Conservation (phyloP, 2,329 filamentous ascomycete genomes). For the Fusarium caatingaense region DNA sequence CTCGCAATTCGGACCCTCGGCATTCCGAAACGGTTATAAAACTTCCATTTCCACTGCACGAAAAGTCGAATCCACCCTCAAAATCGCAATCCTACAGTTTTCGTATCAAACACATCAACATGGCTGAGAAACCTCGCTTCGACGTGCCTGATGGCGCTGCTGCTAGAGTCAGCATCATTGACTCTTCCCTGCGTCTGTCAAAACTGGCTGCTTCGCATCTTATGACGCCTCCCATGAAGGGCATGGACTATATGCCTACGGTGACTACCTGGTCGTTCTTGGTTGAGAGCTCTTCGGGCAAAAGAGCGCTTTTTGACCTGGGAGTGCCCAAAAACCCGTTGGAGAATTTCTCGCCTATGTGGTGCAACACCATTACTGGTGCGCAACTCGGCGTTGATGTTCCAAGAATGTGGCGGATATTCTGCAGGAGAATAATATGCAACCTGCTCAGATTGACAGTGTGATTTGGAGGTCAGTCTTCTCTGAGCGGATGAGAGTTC, state of each 20-base stretch:
- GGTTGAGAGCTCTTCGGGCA: conserved; percentile 9
- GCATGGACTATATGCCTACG: background rate
- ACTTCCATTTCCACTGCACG: accelerated
- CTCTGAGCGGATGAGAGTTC: accelerated
- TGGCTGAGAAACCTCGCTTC: conserved; percentile 8
- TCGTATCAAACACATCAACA: background rate
- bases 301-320: conserved; percentile 24
- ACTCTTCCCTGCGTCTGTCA: conserved; percentile 9
- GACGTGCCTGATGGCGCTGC: conserved; percentile 2
- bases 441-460: conserved; percentile 3
- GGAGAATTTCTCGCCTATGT: conserved; percentile 1
- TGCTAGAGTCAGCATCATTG: conserved; percentile 25
- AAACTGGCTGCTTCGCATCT: background rate
- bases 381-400: background rate
- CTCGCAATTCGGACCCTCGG: background rate
- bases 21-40: background rate
- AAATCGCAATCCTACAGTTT: background rate
- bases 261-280: conserved; percentile 24
- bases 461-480: conserved; percentile 31
- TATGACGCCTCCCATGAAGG: conserved; percentile 6
- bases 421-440: background rate
- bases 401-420: conserved; percentile 22
- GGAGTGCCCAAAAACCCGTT: conserved; percentile 19
- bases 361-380: background rate
- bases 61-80: background rate